Base-by-base conservation (phyloP, 495 filamentous ascomycete genomes). In the Penicillium lagena region DNA sequence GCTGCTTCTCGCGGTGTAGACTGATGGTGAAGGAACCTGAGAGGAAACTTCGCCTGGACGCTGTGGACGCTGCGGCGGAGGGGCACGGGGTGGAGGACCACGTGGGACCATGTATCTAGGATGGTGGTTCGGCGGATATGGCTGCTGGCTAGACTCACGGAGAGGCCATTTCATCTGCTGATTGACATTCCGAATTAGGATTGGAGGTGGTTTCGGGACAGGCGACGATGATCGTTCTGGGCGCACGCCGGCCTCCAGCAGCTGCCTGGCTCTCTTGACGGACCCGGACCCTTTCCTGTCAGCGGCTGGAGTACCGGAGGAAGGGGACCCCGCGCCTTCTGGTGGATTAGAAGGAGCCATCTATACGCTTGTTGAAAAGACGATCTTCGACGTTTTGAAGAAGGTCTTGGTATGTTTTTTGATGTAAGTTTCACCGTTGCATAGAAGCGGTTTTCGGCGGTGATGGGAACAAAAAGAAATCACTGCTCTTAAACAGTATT, bases 11-110 rank as follows among this genome's bases (percentile, higher is more conserved):
- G 80, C 49, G 4, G 67, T 68, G 39, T 71, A 71, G 10, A 68
- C 51, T 30, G 65, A 67, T 13, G 63, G 65, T 14, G 67, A 71
- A 28, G 60, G 67, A 15, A 61, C 34, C 29, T 54, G 44, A 17
- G 47, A 46, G 15, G 49, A 49, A 3, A 51, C 35, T 14, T 58
- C 57, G 43, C 58, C 62, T 2, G 84, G 85, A 34, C 82, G 76
- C 31, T 79, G 80, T 15, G 86, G 86, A 49, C 85, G 73, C 60
- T 79, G 78, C 9, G 85, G 85, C 35, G 82, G 76, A 50, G 77
- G 73, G 29, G 77, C 77, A 3, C 4, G 22, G 22, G 85, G 85
- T 35, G 82, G 76, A 50, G 77, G 73, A 29, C 77, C 77, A 46
- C 71, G 66, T 7, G 75, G 74, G 5, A 58, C 54, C 22, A 73